phyloP scores from a whole-genome alignment of 2,329 filamentous ascomycete species.

The Catunica adiposa region DNA sequence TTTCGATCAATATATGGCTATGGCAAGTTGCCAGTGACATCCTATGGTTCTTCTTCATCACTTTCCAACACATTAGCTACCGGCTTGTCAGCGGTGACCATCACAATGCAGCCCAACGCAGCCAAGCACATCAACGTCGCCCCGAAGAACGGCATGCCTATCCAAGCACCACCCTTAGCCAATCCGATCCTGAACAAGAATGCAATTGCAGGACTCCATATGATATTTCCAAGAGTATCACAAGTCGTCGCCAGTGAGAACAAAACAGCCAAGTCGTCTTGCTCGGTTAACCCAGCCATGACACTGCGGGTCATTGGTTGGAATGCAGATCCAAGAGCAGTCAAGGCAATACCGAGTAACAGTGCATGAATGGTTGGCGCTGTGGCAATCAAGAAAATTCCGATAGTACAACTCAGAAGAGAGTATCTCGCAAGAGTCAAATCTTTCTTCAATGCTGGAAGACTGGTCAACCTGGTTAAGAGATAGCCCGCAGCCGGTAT shows the following conservation, averaged over 20 bases:
- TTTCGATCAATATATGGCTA: too few species aligned
- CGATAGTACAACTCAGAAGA: slow-evolving; percentile 7
- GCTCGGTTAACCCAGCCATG: slow-evolving; percentile 11
- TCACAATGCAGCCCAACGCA: neutral
- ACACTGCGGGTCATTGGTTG: slow-evolving; percentile 11
- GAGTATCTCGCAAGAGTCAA: slow-evolving; percentile 12
- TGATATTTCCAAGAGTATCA: slow-evolving; percentile 1
- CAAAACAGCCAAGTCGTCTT: slow-evolving; percentile 12
- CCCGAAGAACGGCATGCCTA: slow-evolving; percentile 4
- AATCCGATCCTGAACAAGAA: neutral
- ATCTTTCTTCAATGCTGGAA: neutral
- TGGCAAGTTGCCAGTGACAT: neutral
- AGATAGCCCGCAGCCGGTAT: slow-evolving; percentile 1
- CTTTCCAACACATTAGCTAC: neutral
- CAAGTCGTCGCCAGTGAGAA: slow-evolving; percentile 10
- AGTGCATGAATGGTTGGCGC: slow-evolving; percentile 2
- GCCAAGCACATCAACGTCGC: neutral
- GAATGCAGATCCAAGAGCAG: slow-evolving; percentile 5
- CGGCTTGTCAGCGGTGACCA: neutral
- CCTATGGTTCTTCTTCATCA: neutral
- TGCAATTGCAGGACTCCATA: neutral
- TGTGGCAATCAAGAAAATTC: neutral
- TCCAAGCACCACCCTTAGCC: neutral
- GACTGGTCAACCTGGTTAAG: neutral
- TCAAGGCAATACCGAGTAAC: slow-evolving; percentile 1